Conservation (phyloP, 2,329 filamentous ascomycete genomes). For the Colletotrichum falcatum region DNA sequence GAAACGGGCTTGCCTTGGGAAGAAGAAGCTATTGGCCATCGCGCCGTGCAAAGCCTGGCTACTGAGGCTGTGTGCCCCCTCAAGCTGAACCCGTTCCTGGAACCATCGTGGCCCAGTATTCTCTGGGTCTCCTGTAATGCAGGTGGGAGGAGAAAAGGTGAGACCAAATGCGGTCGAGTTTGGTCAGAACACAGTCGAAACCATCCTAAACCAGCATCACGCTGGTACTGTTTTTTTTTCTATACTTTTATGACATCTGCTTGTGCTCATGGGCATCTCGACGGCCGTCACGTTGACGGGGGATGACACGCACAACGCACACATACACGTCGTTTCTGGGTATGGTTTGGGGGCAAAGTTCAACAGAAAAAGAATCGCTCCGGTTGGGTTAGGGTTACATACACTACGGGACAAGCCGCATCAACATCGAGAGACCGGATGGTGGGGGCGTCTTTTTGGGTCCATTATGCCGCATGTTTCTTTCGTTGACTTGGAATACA, state of each 20-base stretch:
- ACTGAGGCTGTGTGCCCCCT: not conserved
- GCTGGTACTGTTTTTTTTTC: not conserved
- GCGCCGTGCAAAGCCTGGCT: slow-evolving; percentile 1
- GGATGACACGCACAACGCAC: not conserved
- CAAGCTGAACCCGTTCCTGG: not conserved
- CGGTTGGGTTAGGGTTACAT: slow-evolving; percentile 21
- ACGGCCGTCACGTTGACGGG: not conserved
- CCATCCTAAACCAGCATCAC: slow-evolving; percentile 19
- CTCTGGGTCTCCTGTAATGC: not conserved
- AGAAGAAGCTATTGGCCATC: slow-evolving; percentile 8
- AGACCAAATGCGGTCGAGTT: not conserved
- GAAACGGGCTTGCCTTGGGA: slow-evolving; percentile 23
- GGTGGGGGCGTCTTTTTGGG: slow-evolving; percentile 35
- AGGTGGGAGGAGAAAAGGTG: not conserved
- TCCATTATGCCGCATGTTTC: slow-evolving; percentile 31
- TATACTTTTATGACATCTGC: not conserved
- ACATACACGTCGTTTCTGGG: slow-evolving; percentile 10
- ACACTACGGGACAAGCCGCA: slow-evolving; percentile 25
- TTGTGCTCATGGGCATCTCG: not conserved
- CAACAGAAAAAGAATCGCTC: slow-evolving; percentile 27
- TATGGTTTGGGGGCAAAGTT: slow-evolving; percentile 30
- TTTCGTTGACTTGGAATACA: slow-evolving; percentile 36
- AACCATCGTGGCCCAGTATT: not conserved
- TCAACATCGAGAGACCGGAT: slow-evolving; percentile 29
- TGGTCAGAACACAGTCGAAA: slow-evolving; percentile 2